Conservation (phyloP, 2,329 filamentous ascomycete genomes). For the Fusarium subglutinans region DNA sequence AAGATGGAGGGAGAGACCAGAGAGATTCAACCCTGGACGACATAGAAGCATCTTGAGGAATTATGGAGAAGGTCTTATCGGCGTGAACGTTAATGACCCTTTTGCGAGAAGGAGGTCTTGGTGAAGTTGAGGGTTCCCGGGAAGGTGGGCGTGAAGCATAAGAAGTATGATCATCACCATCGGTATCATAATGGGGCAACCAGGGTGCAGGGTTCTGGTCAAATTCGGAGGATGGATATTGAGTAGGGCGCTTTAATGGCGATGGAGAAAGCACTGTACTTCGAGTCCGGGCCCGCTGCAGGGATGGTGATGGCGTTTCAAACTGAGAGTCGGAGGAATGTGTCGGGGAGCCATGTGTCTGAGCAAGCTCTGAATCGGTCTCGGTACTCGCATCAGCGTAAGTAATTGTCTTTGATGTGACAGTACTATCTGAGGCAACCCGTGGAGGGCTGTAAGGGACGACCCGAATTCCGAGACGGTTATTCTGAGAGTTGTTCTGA, state of each 20-base stretch:
- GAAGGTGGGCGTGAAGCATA: conserved; percentile 31
- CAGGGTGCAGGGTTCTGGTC: conserved; percentile 34
- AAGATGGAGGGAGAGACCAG: conserved; percentile 55
- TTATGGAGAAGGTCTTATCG: conserved; percentile 67
- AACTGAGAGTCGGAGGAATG: conserved; percentile 35
- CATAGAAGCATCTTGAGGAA: conserved; percentile 47
- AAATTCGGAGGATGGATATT: conserved; percentile 27
- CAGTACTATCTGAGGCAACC: conserved; percentile 46
- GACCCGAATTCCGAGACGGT: conserved; percentile 49
- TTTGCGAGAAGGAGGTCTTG: conserved; percentile 45
- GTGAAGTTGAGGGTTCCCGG: conserved; percentile 37
- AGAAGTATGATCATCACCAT: conserved; percentile 29
- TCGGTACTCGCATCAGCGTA: conserved; percentile 37
- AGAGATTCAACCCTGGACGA: conserved; percentile 46
- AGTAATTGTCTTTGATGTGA: conserved; percentile 39
- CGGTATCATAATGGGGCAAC: conserved; percentile 31
- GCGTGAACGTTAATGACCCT: conserved; percentile 61
- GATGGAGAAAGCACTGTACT: conserved; percentile 30
- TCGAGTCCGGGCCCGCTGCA: conserved; percentile 30
- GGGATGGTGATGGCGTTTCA: conserved; percentile 40
- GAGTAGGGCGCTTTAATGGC: conserved; percentile 26
- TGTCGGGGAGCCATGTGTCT: conserved; percentile 24
- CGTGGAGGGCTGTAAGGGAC: conserved; percentile 53
- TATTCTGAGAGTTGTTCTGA: conserved; percentile 44
- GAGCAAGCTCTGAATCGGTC: conserved; percentile 31